These are phyloP conservation scores for Pittosporum tobira DNA, from an alignment of 129 eudicot genomes.

Conservation along the genomic window DNA sequence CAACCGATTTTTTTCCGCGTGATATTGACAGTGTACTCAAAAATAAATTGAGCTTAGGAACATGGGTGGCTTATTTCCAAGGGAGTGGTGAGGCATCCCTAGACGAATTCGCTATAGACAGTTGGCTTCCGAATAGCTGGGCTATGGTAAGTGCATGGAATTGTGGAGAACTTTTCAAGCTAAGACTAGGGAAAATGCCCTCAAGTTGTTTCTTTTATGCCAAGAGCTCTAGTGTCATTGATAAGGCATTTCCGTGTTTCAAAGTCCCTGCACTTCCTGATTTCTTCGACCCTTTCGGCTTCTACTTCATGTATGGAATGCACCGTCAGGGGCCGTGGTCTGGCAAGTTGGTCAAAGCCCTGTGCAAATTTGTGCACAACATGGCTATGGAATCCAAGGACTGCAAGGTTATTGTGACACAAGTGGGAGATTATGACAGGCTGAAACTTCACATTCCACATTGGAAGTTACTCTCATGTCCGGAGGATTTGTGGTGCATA, in stretches of 20 bases:
- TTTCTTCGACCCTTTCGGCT: constrained; percentile 40
- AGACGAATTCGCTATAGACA: constrained; percentile 21
- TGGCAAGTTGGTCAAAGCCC: constrained; percentile 35
- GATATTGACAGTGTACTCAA: constrained; percentile 40
- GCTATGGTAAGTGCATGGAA: constrained; percentile 68
- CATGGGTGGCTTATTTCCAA: constrained; percentile 43
- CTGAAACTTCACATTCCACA: constrained; percentile 43
- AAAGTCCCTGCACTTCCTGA: constrained; percentile 32
- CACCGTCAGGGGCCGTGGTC: constrained; percentile 40
- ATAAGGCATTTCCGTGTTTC: constrained; percentile 38
- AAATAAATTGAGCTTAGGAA: constrained; percentile 47
- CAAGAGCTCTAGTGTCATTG: constrained; percentile 19
- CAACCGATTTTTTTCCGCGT: constrained; percentile 42
- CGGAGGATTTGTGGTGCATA: constrained; percentile 59
- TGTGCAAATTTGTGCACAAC: constrained; percentile 46
- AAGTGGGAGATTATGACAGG: constrained; percentile 37
- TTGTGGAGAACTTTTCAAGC: constrained; percentile 39
- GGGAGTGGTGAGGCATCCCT: constrained; percentile 7
- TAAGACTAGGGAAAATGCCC: constrained; percentile 38
- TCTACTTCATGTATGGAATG: constrained; percentile 48
- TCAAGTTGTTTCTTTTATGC: constrained; percentile 28
- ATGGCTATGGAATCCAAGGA: constrained; percentile 29
- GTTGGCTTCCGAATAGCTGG: constrained; percentile 35
- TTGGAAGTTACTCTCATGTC: constrained; percentile 52
- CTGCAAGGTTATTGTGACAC: constrained; percentile 48